Evolutionary conservation across 106 monocot species (phyloP), one percentile per base, ranked within the genome.

Genomic region (Apostasia shenzhenica): DNA sequence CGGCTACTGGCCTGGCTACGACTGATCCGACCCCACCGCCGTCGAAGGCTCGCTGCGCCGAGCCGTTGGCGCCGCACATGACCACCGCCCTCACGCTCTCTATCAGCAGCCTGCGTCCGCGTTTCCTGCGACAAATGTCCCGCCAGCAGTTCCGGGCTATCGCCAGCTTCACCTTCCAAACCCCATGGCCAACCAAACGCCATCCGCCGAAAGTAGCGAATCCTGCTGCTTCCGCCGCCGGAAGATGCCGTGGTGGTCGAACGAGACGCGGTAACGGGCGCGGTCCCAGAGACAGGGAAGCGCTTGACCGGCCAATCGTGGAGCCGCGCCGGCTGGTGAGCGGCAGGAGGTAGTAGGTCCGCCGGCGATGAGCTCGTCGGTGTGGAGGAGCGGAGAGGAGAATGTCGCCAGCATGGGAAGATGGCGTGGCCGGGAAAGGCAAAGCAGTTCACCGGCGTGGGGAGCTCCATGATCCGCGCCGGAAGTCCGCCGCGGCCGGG

Each of bases 151-250:
- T 62, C 78, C 48, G 80, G 76, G 58, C 67, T 8, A 89, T 89
- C 66, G 83, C 85, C 66, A 89, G 75, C 80, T 85, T 89, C 68
- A 89, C 89, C 77, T 77, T 89, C 89, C 89, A 89, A 44, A 71
- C 55, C 3, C 55, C 73, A 41, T 41, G 50, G 46, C 57, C 60
- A n/a, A 40, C 14, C 63, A 39, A 40, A 2, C 38, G 14, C 41
- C 14, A 70, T 46, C n/a, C 70, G 52, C 50, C 70, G 71, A 26
- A 26, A 26, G 26, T 26, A 26, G 26, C n/a, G 26, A 26, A 26
- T 26, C 26, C 26, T 26, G 26, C 37, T 71, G 58, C 37, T 76
- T 74, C 52, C 70, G 52, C 50, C 70, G 55, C 70, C 66, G 70
- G 54, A 67, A 12, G 8, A 38, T 8, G n/a, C 77, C 81, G 8